Percentiles rank a stretch among this genome's conserved stretches.
Evolutionary conservation across 208 protist species (phyloP).

Genomic region (Trypanosoma mega): DNA sequence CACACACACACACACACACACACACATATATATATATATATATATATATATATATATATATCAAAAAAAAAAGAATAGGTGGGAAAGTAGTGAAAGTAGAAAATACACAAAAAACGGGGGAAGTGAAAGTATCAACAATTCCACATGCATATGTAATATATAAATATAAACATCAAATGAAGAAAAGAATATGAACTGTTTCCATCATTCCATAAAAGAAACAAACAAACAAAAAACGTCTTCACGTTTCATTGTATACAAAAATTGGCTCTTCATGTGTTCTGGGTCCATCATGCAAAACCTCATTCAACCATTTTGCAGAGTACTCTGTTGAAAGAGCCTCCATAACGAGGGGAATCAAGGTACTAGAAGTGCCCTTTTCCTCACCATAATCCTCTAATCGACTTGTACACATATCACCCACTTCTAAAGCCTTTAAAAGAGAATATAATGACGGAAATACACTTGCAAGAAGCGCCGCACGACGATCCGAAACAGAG

Average conservation of each 20-base stretch:
- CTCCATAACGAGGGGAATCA: conserved; percentile 25
- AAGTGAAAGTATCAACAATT: background rate
- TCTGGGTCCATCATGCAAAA: too few relatives aligned
- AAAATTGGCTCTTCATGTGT: too few relatives aligned
- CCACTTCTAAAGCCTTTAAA: conserved; percentile 43
- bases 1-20: too few relatives aligned
- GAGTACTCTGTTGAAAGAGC: conserved; percentile 30
- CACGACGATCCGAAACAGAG: conserved; percentile 53
- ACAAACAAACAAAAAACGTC: background rate
- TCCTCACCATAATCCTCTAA: conserved; percentile 26
- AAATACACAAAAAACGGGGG: background rate
- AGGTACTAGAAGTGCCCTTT: conserved; percentile 13
- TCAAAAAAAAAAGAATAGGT: background rate
- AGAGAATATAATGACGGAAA: conserved; percentile 70
- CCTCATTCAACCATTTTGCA: background rate
- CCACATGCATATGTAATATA: background rate
- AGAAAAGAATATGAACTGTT: too few relatives aligned
- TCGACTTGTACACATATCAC: conserved; percentile 2
- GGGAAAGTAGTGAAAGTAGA: conserved; percentile 6
- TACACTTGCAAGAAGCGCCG: conserved; percentile 42
- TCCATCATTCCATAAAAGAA: too few relatives aligned
- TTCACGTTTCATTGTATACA: too few relatives aligned
- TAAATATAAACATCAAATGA: background rate
- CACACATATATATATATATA: background rate
- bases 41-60: background rate